Evolutionary conservation across 371 early-diverging fungal genomes (phyloP), one percentile per base, ranked within the genome.

Genomic region (Zopfochytrium polystomum): DNA sequence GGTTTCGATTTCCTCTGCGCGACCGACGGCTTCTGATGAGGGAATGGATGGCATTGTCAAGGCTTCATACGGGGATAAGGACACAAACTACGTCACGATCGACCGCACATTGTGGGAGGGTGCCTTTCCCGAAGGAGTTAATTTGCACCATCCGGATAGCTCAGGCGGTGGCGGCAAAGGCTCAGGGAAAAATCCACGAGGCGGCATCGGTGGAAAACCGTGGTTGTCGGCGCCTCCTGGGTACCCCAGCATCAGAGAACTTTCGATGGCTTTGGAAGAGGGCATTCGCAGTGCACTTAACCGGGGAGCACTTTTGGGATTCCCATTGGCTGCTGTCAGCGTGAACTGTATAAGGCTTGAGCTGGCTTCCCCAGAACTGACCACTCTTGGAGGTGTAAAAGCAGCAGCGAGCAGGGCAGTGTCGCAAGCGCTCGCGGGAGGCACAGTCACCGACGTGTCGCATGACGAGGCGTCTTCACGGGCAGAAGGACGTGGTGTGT

Each of bases 261-360:
- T 63, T 20, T 11, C 52, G 34, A 27, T 31, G 0, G 87, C 92
- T 1, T 66, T 91, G 3, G 77, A 75, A 18, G 83, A 78, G 1
- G 95, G 93, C 25, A 68, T 91, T 18, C 55, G 76, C n/a, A 80
- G 82, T 3, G 90, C 89, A 5, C 71, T 93, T 31, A 80, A 81
- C 3, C 81, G 91, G 22, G 96, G 96, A 31, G 83, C 91, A 2
- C 58, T 93, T 4, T 72, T 92, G 0, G 90, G 91, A 0, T 92
- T 87, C 68, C 91, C 93, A 0, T 71, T 93, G 31, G 82, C 89
- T 0, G 79, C 83, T 30, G 67, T 91, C 3, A 71, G 70, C 7
- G 81, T 93, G 15, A 65, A 55, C 46, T 59, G 0, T 65, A 79
- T 55, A 22, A 70, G 81, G 18, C 42, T 85, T 22, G 68, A 75